Base-by-base conservation (phyloP, 768 basidiomycete genomes). In the Kwoniella botswanensis region DNA sequence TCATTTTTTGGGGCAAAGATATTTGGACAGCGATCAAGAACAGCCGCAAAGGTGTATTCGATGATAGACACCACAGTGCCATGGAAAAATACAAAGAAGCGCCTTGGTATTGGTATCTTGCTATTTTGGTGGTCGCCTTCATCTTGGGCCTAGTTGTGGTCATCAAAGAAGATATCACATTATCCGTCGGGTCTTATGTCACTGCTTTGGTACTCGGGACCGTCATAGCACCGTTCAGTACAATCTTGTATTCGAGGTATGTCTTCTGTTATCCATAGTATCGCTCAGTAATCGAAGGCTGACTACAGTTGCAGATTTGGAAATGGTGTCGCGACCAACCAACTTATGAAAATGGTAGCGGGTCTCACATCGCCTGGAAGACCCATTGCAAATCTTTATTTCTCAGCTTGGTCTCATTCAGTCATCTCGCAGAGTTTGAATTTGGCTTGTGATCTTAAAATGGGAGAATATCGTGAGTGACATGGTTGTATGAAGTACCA, bases 111-210 rank as follows among this genome's bases (percentile, higher is more conserved):
- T 90, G 10, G 76, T 85, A 41, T 85, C 89, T 52, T 80, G 89
- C 2, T 75, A 84, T 1, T 76, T 88, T 9, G 76, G 18, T 24
- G 26, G 18, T 68, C 52, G 63, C 58, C 22, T 63, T 58, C 21
- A 64, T 76, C 18, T 58, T 74, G 86, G 88, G 88, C 18, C 82
- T 90, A 62, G 86, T 89, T 42, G 88, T 89, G 17, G 86, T 88
- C 0, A 59, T 88, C 70, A 88, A 86, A 73, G 89, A 88, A 12
- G 84, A 89, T 71, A 89, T 89, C 1, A 89, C 88, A 0, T 85
- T 90, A 17, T 88, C 89, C 3, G 88, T 87, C 86, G 89, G 88
- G 86, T 88, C 88, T 0, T 90, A 87, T 77, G 86, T 90, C 50
- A 78, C 88, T 60, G 88, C 89, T 0, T 79, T 90, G 65, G 56